Percentiles rank a stretch among this genome's conserved stretches.
Conservation (phyloP, 805 yeast genomes). For the Torulaspora delbrueckii region DNA sequence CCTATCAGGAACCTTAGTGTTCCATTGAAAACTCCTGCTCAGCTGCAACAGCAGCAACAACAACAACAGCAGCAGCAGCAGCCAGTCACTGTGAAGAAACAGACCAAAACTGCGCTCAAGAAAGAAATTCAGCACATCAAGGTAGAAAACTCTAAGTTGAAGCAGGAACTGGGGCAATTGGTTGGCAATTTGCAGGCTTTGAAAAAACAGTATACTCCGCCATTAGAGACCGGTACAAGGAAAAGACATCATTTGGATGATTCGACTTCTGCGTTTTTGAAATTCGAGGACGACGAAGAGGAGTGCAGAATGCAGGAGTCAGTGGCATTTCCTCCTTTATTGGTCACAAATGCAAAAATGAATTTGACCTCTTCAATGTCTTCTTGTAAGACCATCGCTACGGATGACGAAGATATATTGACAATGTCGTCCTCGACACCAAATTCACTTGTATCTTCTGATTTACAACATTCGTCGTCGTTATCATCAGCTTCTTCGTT, state of each 20-base stretch:
- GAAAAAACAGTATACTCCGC: slow-evolving; percentile 16
- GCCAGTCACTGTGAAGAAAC: slow-evolving; percentile 1
- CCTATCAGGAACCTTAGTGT: slow-evolving; percentile 6
- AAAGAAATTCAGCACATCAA: slow-evolving; percentile 24
- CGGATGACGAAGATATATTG: slow-evolving; percentile 24
- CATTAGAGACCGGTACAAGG: background rate
- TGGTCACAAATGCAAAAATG: slow-evolving; percentile 14
- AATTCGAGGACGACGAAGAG: slow-evolving; percentile 28
- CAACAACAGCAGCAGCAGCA: background rate
- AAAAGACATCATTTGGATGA: slow-evolving; percentile 15
- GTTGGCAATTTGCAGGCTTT: slow-evolving; percentile 26
- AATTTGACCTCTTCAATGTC: slow-evolving; percentile 10
- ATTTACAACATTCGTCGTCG: slow-evolving; percentile 16
- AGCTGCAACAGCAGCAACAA: background rate
- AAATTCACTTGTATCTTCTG: slow-evolving; percentile 26
- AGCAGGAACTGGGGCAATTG: slow-evolving; percentile 23
- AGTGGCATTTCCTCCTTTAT: slow-evolving; percentile 8
- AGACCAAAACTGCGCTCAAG: slow-evolving; percentile 15
- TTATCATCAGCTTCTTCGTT: slow-evolving; percentile 13
- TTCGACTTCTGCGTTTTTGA: slow-evolving; percentile 19
- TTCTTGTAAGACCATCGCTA: slow-evolving; percentile 16
- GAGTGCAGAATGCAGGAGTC: background rate
- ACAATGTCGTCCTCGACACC: slow-evolving; percentile 27
- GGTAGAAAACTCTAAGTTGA: slow-evolving; percentile 24
- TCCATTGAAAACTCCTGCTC: background rate